Conservation (phyloP, 768 basidiomycete species). For the Gymnopilus junonius region DNA sequence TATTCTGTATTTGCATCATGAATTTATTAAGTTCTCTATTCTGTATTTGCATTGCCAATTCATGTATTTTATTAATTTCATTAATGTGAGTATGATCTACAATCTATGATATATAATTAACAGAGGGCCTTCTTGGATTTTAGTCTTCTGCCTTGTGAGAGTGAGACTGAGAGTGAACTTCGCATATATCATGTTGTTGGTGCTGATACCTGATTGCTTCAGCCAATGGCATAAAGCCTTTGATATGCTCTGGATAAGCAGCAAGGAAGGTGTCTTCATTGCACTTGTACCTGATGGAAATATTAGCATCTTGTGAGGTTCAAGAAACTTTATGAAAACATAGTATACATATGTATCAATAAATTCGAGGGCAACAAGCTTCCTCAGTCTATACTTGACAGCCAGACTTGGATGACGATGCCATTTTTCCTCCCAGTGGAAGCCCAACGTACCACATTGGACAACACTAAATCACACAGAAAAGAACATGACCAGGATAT, state of each 20-base stretch:
- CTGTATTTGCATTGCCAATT: no score
- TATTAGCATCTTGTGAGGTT: background rate
- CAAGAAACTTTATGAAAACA: background rate
- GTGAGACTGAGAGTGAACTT: background rate
- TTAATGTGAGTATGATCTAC: no score
- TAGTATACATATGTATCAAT: slow-evolving; percentile 4
- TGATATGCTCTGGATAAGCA: slow-evolving; percentile 4
- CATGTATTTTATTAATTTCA: no score
- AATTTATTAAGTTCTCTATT: no score
- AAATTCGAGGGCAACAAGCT: slow-evolving; percentile 10
- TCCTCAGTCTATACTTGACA: background rate
- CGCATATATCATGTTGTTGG: background rate
- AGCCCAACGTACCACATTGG: no score
- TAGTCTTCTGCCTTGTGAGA: no score
- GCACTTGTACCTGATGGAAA: background rate
- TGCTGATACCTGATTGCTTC: background rate
- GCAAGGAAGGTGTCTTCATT: background rate
- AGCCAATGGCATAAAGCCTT: slow-evolving; percentile 1
- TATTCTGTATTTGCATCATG: no score
- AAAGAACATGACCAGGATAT: no score
- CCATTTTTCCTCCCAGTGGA: slow-evolving; percentile 10
- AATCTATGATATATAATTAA: no score
- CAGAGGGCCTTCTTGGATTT: no score
- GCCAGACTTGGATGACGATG: background rate
- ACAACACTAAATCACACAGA: no score